Evolutionary conservation across 495 filamentous ascomycete genomes (phyloP), one percentile per base, ranked within the genome.

Genomic region (Xylaria flabelliformis): DNA sequence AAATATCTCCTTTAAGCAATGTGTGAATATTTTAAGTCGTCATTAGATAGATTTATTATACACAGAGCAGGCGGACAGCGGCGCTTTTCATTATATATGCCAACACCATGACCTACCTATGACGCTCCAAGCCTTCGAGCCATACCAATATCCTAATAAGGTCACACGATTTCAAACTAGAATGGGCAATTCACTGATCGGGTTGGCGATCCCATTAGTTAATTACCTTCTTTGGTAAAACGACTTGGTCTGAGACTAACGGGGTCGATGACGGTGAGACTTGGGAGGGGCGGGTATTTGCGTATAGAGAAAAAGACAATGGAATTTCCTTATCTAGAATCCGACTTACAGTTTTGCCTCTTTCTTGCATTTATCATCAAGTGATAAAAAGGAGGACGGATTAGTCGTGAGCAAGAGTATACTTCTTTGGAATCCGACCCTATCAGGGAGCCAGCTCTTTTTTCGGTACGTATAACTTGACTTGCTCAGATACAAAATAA

Each of bases 81-180:
- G 15, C 42, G 13, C 26, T 56, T 56, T 2, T 8, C 4, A 5
- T 65, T 50, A 65, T 48, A 65, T 32, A 44, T 13, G 26, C 39
- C n/a, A 10, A 15, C 7, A 6, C 32, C 42, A 67, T 67, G 65
- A 67, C 48, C 65, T 67, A 67, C 10, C 34, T 56, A 67, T 67
- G 65, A 67, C 65, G 65, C 65, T n/a, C n/a, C 34, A 21, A 34
- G 36, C 56, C 34, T 56, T 56, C n/a, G 50, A 34, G 32, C 19
- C 34, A 67, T 48, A 19, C 13, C 12, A 4, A 36, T 21, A 10
- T 67, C 50, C 9, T 21, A 26, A 17, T 6, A n/a, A 41, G 1
- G 8, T 12, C 8, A 44, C 32, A 6, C 42, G 34, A 56, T 67
- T 42, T 42, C 46, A 15, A 39, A 67, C 44, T 15, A 53, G 17